Evolutionary conservation across 176 grass and related monocot species (phyloP), one percentile per base, ranked within the genome.

Genomic region (Calamus simplicifolius): DNA sequence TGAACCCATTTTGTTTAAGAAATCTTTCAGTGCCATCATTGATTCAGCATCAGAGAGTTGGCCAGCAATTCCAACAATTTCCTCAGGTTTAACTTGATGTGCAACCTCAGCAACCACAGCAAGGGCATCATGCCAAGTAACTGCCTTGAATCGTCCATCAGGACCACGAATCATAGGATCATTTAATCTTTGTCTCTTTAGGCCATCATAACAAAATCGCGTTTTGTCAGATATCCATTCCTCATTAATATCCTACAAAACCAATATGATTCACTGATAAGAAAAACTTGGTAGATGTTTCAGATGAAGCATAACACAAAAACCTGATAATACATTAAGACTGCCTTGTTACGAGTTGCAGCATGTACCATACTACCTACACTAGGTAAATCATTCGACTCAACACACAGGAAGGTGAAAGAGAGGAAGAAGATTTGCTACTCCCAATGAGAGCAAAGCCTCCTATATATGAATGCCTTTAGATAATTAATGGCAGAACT

Each of bases 151-250:
- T 55, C 84, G 80, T 52, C 88, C 85, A 80, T 98, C 94, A 73
- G 84, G 64, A 61, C 85, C 88, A 61, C 94, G 94, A 19, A 98
- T 98, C 88, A 98, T 98, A 63, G 94, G 94, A 23, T 98, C 94
- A 58, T 93, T 98, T 50, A 98, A 57, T 76, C 94, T 92, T 68
- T 98, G 94, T 65, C 94, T 88, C 81, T 98, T 98, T 25, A 98
- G 56, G 25, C 94, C 94, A 68, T 98, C 94, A 56, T 98, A 98
- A 52, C 84, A 98, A 76, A 98, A 98, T 23, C 94, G 62, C 7
- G 94, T 98, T 82, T 98, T 98, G 55, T 98, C 94, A 67, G 94
- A 98, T 67, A 98, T 98, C 94, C 94, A 98, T 77, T 98, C 94
- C 71, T 98, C 94, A 57, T 93, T 98, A 59, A 98, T 98, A 72